Evolutionary conservation across 2,329 filamentous ascomycete genomes (phyloP).

Genomic region (Aspergillus pseudotamarii): DNA sequence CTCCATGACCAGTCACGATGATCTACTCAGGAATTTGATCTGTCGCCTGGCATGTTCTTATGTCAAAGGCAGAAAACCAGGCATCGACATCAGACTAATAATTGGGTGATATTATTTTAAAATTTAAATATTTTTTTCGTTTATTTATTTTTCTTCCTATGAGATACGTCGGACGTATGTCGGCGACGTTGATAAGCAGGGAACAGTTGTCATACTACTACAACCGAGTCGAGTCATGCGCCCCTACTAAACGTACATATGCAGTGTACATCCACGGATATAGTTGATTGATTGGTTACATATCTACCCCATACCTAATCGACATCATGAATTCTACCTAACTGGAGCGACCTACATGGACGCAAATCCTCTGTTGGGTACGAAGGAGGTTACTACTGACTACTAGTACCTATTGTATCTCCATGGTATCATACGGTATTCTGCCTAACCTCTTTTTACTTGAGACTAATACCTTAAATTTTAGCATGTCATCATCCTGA

Average conservation of each 20-base stretch:
- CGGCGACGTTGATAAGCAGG: background rate
- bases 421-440: background rate
- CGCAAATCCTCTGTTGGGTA: background rate
- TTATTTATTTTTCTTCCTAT: too few species aligned
- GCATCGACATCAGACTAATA: background rate
- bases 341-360: background rate
- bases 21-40: background rate
- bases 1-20: background rate
- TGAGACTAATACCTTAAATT: background rate
- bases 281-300: background rate
- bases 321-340: background rate
- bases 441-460: background rate
- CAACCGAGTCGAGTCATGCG: background rate
- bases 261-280: background rate
- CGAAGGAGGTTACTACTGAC: background rate
- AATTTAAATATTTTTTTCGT: too few species aligned
- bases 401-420: background rate
- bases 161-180: constrained; percentile 3
- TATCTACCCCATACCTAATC: background rate
- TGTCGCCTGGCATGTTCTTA: background rate
- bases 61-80: background rate
- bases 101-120: background rate
- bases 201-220: background rate
- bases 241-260: constrained; percentile 1
- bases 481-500: background rate